Conservation (phyloP, 805 yeast species). For the Jamesozyma lodderae region DNA sequence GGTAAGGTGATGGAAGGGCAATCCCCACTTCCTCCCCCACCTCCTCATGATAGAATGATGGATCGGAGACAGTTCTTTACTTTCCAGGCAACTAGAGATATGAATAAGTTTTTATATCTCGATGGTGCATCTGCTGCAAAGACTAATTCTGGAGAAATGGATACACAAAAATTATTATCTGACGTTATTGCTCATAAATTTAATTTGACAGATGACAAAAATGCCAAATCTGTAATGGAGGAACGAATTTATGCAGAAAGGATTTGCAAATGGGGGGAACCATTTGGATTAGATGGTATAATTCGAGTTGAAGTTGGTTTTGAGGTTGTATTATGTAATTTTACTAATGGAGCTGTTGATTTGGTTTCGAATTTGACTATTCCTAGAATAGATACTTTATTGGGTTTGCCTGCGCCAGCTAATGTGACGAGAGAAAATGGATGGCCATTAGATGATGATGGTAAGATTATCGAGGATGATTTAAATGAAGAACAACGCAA, state of each 20-base stretch:
- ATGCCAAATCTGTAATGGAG: conserved; percentile 15
- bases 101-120: conserved; percentile 41
- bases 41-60: too few relatives aligned
- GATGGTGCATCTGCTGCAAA: conserved; percentile 69
- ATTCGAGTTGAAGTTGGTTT: conserved; percentile 52
- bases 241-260: conserved; percentile 41
- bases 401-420: conserved; percentile 33
- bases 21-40: conserved; percentile 1
- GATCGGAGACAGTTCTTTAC: conserved; percentile 27
- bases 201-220: conserved; percentile 9
- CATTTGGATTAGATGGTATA: conserved; percentile 49
- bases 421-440: conserved; percentile 19
- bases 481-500: conserved; percentile 17
- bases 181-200: conserved; percentile 17
- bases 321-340: conserved; percentile 55
- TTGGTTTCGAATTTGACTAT: conserved; percentile 39
- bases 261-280: conserved; percentile 47
- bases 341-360: conserved; percentile 37
- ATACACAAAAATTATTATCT: conserved; percentile 40
- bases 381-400: conserved; percentile 29
- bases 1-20: background rate
- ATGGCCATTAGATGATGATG: conserved; percentile 26
- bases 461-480: conserved; percentile 13
- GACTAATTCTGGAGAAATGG: conserved; percentile 50
- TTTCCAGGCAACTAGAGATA: conserved; percentile 39